These are phyloP conservation scores for Huntiella moniliformis DNA, from an alignment of 2,329 filamentous ascomycete species.

Conservation along the genomic window DNA sequence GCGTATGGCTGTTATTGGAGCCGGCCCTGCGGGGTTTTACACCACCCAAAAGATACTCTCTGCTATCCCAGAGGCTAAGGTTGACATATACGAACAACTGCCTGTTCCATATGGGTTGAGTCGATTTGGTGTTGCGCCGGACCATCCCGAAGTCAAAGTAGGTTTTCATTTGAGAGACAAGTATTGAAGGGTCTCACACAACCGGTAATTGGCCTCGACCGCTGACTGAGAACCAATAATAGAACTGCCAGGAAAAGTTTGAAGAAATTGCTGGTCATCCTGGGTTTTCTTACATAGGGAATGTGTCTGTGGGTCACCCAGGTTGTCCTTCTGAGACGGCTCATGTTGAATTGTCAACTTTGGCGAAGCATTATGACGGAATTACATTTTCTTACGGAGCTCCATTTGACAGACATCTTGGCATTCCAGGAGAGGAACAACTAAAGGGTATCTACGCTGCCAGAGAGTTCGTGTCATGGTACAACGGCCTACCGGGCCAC, in stretches of 20 bases:
- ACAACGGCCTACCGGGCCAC: constrained; percentile 79
- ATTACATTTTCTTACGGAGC: constrained; percentile 88
- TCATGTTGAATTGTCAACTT: constrained; percentile 28
- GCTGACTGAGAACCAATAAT: constrained; percentile 4
- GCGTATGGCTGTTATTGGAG: constrained; percentile 75
- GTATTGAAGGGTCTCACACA: neutral
- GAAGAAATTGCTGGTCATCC: constrained; percentile 67
- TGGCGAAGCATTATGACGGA: constrained; percentile 76
- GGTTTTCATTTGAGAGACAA: constrained; percentile 11
- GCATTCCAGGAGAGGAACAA: constrained; percentile 57
- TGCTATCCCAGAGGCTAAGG: constrained; percentile 47
- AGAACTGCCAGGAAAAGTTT: constrained; percentile 94
- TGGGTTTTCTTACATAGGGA: constrained; percentile 80
- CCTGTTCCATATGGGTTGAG: constrained; percentile 88
- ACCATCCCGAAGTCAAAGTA: constrained; percentile 97
- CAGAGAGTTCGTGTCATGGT: constrained; percentile 91
- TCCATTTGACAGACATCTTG: constrained; percentile 60
- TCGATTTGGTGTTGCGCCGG: constrained; percentile 87
- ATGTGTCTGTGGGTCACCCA: constrained; percentile 53
- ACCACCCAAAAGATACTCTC: constrained; percentile 71
- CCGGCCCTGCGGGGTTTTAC: constrained; percentile 92
- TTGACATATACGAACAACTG: constrained; percentile 94
- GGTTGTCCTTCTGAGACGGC: constrained; percentile 17
- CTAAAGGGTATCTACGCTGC: constrained; percentile 68
- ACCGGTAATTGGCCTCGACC: neutral